These are phyloP conservation scores for Carallia pectinifolia DNA, from an alignment of 345 rosid species.

Conservation along the genomic window DNA sequence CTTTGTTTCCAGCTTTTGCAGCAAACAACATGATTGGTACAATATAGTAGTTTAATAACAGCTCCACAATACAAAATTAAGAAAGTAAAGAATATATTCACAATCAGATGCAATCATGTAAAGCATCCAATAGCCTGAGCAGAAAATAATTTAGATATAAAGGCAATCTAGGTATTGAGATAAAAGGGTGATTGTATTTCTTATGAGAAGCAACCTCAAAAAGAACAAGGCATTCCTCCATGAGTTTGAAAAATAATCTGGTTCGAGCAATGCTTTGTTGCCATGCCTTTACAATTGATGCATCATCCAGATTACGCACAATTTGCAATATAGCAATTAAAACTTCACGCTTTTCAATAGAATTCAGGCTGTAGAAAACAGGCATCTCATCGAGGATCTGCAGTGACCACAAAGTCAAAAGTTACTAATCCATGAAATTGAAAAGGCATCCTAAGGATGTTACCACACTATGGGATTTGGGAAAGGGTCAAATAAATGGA, in stretches of 20 bases:
- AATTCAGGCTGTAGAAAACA: conserved; percentile 90
- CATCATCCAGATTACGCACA: conserved; percentile 91
- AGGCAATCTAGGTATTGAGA: neutral
- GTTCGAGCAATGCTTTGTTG: conserved; percentile 99
- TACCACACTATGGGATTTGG: too few species aligned
- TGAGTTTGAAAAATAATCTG: conserved; percentile 89
- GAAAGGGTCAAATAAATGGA: too few species aligned
- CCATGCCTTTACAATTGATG: conserved; percentile 92
- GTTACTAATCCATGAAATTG: conserved; percentile 3
- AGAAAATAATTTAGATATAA: neutral
- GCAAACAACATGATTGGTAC: neutral
- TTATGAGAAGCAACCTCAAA: conserved; percentile 67
- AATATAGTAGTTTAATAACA: neutral
- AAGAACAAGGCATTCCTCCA: conserved; percentile 93
- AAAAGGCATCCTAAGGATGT: neutral
- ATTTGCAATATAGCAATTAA: conserved; percentile 85
- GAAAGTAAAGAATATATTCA: neutral
- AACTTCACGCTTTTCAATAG: conserved; percentile 96
- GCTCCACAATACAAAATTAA: neutral
- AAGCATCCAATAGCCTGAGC: conserved; percentile 2
- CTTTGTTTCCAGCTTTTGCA: too few species aligned
- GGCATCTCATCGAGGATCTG: conserved; percentile 99
- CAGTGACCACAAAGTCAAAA: conserved; percentile 29
- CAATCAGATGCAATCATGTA: neutral
- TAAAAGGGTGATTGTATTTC: conserved; percentile 17